phyloP scores from a whole-genome alignment of 495 filamentous ascomycete species.

The Trypethelium eluteriae region DNA sequence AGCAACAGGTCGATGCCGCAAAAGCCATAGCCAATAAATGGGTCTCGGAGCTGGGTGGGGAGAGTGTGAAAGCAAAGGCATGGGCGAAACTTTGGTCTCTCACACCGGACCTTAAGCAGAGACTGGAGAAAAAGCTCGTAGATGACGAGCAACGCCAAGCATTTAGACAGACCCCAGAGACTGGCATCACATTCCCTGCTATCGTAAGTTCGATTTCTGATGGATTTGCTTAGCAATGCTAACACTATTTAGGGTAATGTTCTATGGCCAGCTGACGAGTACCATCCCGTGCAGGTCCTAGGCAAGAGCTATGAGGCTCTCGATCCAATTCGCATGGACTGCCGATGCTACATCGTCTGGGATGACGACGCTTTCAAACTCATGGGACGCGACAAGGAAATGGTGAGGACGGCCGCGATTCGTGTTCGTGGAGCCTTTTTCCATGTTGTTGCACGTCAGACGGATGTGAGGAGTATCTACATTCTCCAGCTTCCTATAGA shows the following conservation, averaged over 20 bases:
- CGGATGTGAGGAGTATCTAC: conserved; percentile 6
- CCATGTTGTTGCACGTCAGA: conserved; percentile 24
- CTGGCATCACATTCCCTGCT: conserved; percentile 12
- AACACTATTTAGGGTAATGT: conserved; percentile 16
- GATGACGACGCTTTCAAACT: conserved; percentile 18
- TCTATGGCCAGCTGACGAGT: conserved; percentile 24
- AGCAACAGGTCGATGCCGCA: neutral
- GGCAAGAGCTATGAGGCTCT: conserved; percentile 24
- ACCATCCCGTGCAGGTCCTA: conserved; percentile 20
- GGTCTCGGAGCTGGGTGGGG: neutral
- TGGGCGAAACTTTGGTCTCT: conserved; percentile 22
- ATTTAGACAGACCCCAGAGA: conserved; percentile 20
- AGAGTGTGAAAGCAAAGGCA: conserved; percentile 1
- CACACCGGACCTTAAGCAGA: conserved; percentile 16
- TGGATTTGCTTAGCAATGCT: neutral
- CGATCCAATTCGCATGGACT: conserved; percentile 28
- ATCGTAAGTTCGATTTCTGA: conserved; percentile 13
- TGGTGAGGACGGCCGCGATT: conserved; percentile 17
- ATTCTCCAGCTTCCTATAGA: conserved; percentile 20
- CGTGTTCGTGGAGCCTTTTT: conserved; percentile 21
- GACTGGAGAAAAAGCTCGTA: conserved; percentile 16
- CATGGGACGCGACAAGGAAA: conserved; percentile 14
- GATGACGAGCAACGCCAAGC: conserved; percentile 17
- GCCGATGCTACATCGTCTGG: conserved; percentile 23
- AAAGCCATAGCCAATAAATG: neutral